phyloP scores from a whole-genome alignment of 139 green algal species.

The Pedinophyceae sp. region DNA sequence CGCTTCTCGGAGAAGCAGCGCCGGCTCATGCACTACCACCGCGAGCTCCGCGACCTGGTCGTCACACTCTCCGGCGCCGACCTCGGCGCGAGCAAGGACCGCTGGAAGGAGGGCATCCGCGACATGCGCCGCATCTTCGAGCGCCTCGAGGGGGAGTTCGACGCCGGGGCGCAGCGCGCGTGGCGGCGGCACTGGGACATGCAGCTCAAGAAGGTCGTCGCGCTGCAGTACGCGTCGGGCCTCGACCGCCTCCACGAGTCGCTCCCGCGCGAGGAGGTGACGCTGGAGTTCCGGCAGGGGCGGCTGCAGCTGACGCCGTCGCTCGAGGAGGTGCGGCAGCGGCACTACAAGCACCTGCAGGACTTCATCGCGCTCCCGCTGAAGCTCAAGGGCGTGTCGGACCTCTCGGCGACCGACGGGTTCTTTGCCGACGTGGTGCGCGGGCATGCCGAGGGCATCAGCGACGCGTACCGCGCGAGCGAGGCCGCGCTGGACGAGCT shows the following conservation, averaged over 20 bases:
- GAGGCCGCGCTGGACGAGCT: slow-evolving; percentile 33
- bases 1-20: slow-evolving; percentile 52
- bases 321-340: slow-evolving; percentile 54
- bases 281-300: slow-evolving; percentile 45
- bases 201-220: slow-evolving; percentile 52
- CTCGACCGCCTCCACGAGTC: slow-evolving; percentile 48
- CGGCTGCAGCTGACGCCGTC: slow-evolving; percentile 48
- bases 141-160: slow-evolving; percentile 42
- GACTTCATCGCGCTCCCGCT: slow-evolving; percentile 39
- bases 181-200: slow-evolving; percentile 74
- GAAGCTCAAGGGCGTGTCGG: slow-evolving; percentile 17
- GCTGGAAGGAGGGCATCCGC: slow-evolving; percentile 44
- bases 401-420: too few relatives aligned
- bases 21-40: slow-evolving; percentile 9
- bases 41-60: slow-evolving; percentile 25
- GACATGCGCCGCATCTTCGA: slow-evolving; percentile 49
- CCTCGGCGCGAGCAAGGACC: slow-evolving; percentile 30
- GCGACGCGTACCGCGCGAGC: slow-evolving; percentile 31
- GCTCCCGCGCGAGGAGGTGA: slow-evolving; percentile 39
- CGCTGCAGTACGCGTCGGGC: slow-evolving; percentile 49
- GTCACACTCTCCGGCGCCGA: slow-evolving; percentile 41
- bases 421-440: slow-evolving; percentile 59
- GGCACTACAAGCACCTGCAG: slow-evolving; percentile 42
- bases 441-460: slow-evolving; percentile 14
- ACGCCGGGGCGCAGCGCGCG: slow-evolving; percentile 12